Conservation (phyloP, 2,329 filamentous ascomycete species). For the Iodosphaeria phyllophila region DNA sequence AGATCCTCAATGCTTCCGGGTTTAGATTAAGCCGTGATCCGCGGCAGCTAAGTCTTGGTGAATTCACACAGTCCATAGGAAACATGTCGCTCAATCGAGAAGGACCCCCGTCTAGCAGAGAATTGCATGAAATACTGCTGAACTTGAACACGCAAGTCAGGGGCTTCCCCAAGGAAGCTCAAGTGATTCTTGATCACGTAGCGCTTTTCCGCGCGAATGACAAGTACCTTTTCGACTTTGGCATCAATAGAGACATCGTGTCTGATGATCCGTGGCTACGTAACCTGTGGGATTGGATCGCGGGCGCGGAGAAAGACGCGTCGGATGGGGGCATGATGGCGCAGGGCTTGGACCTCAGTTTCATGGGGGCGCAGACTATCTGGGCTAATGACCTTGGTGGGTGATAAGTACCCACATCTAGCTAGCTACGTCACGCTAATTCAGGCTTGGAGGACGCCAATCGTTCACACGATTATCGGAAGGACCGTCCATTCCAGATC, state of each 20-base stretch:
- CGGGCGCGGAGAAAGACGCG: conserved; percentile 44
- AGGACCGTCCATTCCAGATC: conserved; percentile 25
- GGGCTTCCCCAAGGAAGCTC: conserved; percentile 29
- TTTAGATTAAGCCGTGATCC: conserved; percentile 5
- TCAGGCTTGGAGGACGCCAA: conserved; percentile 31
- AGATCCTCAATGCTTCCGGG: conserved; percentile 5
- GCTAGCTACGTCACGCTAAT: too few relatives aligned
- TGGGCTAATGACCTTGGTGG: conserved; percentile 53
- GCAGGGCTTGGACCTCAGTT: conserved; percentile 51
- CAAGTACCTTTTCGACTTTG: conserved; percentile 44
- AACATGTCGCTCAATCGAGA: conserved; percentile 18
- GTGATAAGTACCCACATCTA: too few relatives aligned
- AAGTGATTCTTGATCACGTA: conserved; percentile 32
- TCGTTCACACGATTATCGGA: conserved; percentile 27
- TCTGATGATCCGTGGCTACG: conserved; percentile 57
- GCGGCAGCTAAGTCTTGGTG: conserved; percentile 5
- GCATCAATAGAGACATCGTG: conserved; percentile 46
- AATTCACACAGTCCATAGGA: conserved; percentile 14
- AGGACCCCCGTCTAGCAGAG: conserved; percentile 27
- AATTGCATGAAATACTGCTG: conserved; percentile 37
- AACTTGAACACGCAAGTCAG: conserved; percentile 22
- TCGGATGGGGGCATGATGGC: conserved; percentile 52
- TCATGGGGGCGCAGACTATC: conserved; percentile 53
- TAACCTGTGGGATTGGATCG: conserved; percentile 62
- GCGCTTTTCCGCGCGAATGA: conserved; percentile 42